Base-by-base conservation (phyloP, 1,284 basidiomycete species). In the Cryptococcus sp. region DNA sequence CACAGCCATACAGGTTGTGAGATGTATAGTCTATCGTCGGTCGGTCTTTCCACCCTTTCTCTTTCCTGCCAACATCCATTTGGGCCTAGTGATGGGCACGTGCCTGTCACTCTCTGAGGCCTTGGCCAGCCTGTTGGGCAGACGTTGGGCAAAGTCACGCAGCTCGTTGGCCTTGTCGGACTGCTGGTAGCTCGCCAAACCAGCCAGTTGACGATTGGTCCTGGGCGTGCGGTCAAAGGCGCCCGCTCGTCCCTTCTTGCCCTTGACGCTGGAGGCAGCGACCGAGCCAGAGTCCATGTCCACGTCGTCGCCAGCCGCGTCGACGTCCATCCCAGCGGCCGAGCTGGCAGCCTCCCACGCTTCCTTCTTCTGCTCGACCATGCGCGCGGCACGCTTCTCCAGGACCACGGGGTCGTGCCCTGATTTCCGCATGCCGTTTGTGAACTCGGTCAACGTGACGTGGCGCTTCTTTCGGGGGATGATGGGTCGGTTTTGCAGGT, bases 391-490 rank as follows among this genome's bases (percentile, higher is more conserved):
- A 38, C 95, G 87, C 66, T 90, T 90, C 75, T 93, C 86, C 69
- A 99, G 88, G 55, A 86, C 85, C 66, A 87, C 88, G 5, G 95
- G 90, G 76, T 99, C 91, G 65, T 93, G 85, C 0, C 96, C 95
- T 11, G 90, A 89, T 69, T 87, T 87, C 39, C 88, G 90, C 78
- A 99, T 82, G 71, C 86, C 87, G 13, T 84, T 80, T 42, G 90
- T 87, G 74, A 99, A 87, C 75, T 97, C 91, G 51, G 85, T 84
- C 40, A 99, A 81, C n/a, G 91, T 92, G 56, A 92, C 87, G 62
- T 91, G 83, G 57, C 89, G 88, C 25, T 88, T 89, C 53, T 92
- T 94, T 55, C 94, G 88, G 6, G 91, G 93, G 13, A 96, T 85
- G 49, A 86, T 84, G 6, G 91, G 83, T 69, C 87, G 85, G 82